A percentile compares a stretch with the other conserved stretches of the same genome.
Evolutionary conservation across 495 filamentous ascomycete genomes (phyloP).

Genomic region (Hypomontagnella monticulosa): DNA sequence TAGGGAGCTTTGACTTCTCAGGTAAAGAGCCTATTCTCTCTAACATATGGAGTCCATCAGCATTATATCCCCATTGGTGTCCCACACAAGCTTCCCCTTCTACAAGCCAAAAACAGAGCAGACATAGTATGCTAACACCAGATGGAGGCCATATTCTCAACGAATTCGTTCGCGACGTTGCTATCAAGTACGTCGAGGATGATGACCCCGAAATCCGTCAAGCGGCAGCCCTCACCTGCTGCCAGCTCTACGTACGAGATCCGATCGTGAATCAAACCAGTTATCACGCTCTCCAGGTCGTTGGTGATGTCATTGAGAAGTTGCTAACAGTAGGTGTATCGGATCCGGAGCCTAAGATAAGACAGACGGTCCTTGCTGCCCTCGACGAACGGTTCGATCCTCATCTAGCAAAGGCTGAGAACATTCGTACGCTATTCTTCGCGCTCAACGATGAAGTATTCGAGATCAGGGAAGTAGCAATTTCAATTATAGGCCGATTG

Average conservation of each 20-base stretch:
- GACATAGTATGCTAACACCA: slow-evolving; percentile 30
- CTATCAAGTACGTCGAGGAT: slow-evolving; percentile 96
- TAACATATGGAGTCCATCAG: not conserved
- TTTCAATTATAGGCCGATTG: slow-evolving; percentile 93
- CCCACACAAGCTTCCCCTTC: not conserved
- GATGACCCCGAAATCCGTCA: slow-evolving; percentile 94
- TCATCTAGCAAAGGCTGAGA: slow-evolving; percentile 93
- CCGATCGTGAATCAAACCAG: slow-evolving; percentile 98
- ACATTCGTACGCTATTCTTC: slow-evolving; percentile 92
- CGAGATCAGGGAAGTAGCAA: slow-evolving; percentile 89
- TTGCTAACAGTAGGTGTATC: slow-evolving; percentile 93
- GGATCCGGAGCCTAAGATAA: slow-evolving; percentile 88
- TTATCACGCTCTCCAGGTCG: slow-evolving; percentile 93
- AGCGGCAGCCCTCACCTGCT: slow-evolving; percentile 95
- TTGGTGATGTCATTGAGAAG: slow-evolving; percentile 96
- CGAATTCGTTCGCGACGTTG: slow-evolving; percentile 97
- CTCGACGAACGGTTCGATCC: slow-evolving; percentile 94
- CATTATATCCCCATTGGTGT: not conserved
- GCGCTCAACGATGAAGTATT: slow-evolving; percentile 97
- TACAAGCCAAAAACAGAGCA: not conserved
- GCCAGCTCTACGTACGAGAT: slow-evolving; percentile 94
- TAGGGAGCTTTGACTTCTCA: slow-evolving; percentile 96
- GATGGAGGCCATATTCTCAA: slow-evolving; percentile 84
- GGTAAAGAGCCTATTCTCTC: slow-evolving; percentile 50
- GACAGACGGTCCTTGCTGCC: slow-evolving; percentile 84